A percentile compares a stretch with the other conserved stretches of the same genome.
Conservation (phyloP, 345 rosid genomes). For the Limnanthes douglasii region DNA sequence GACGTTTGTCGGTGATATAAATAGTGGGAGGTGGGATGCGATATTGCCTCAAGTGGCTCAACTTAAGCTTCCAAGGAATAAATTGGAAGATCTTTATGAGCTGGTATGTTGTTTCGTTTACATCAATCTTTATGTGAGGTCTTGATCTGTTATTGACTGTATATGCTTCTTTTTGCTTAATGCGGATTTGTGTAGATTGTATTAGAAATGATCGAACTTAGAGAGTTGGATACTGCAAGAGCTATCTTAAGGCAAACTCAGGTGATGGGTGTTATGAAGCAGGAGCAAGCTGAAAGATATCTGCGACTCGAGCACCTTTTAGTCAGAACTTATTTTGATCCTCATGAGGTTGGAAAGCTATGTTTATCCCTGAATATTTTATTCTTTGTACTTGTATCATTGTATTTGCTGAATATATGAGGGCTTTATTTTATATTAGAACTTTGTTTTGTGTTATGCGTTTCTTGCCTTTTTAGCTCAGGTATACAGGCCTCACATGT, state of each 20-base stretch:
- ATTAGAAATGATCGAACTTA: conserved; percentile 91
- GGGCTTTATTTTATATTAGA: too few relatives aligned
- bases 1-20: conserved; percentile 80
- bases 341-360: conserved; percentile 57
- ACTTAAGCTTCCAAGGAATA: conserved; percentile 86
- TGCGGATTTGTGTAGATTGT: conserved; percentile 46
- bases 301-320: conserved; percentile 88
- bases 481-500: too few relatives aligned
- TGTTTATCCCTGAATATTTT: not conserved
- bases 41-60: conserved; percentile 92
- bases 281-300: conserved; percentile 97
- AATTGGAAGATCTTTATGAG: conserved; percentile 80
- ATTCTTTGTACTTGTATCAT: too few relatives aligned
- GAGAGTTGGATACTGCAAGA: conserved; percentile 92
- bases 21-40: conserved; percentile 88
- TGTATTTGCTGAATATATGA: too few relatives aligned
- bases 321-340: conserved; percentile 91
- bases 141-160: not conserved
- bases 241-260: conserved; percentile 94
- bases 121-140: not conserved
- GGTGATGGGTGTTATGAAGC: conserved; percentile 99
- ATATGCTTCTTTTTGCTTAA: conserved; percentile 4
- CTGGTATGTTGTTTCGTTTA: conserved; percentile 31
- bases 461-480: not conserved
- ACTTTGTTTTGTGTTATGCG: too few relatives aligned